A percentile compares a stretch with the other conserved stretches of the same genome.
phyloP scores from a whole-genome alignment of 495 filamentous ascomycete species.

The Lasiosphaeris hirsuta region DNA sequence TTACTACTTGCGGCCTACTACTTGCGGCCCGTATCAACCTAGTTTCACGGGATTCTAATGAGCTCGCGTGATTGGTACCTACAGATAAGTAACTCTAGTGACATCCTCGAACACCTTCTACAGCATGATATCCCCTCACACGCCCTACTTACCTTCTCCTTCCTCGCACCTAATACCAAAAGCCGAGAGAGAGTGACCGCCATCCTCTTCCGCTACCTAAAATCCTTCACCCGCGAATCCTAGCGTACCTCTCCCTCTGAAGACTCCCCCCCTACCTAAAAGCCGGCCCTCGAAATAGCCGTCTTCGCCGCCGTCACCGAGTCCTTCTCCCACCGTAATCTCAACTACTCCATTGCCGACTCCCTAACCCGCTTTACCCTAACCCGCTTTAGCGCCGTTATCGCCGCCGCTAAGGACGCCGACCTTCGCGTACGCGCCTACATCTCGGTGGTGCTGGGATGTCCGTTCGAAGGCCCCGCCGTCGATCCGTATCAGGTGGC shows the following conservation, averaged over 20 bases:
- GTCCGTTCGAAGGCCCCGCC: constrained; percentile 84
- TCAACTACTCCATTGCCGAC: constrained; percentile 81
- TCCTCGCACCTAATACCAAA: constrained; percentile 87
- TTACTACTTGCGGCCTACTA: too few species aligned
- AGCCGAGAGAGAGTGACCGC: constrained; percentile 60
- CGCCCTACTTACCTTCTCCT: constrained; percentile 78
- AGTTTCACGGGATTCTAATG: too few species aligned
- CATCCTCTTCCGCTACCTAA: constrained; percentile 38
- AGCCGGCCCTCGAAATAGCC: constrained; percentile 69
- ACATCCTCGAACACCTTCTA: too few species aligned
- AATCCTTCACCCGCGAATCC: constrained; percentile 35
- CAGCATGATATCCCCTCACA: constrained; percentile 58
- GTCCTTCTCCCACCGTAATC: constrained; percentile 83
- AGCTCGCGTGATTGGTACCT: too few species aligned
- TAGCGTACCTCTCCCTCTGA: constrained; percentile 4
- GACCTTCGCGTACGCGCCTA: too few species aligned
- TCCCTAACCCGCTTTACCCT: constrained; percentile 69
- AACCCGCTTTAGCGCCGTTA: constrained; percentile 77
- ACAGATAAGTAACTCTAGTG: too few species aligned
- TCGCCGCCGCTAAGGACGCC: too few species aligned
- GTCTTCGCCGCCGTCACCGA: constrained; percentile 93
- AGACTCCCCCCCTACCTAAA: constrained; percentile 15
- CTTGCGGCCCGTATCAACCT: too few species aligned
- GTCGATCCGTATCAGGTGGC: constrained; percentile 76
- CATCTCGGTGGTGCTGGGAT: too few species aligned